phyloP scores from a whole-genome alignment of 2,329 filamentous ascomycete genomes.

The Aureobasidium leucospermi region DNA sequence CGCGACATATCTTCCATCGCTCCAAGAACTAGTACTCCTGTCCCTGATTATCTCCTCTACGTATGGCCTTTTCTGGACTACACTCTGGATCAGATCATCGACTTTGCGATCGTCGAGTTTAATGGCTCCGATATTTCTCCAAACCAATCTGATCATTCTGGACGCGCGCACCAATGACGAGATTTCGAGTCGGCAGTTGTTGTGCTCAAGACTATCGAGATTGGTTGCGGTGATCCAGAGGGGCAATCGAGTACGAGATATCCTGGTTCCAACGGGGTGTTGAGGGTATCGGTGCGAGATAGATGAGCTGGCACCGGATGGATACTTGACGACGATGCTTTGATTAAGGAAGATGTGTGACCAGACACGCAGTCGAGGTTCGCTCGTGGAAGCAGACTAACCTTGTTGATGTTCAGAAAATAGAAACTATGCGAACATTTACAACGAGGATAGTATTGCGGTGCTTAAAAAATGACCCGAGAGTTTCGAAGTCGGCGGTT shows the following conservation, averaged over 20 bases:
- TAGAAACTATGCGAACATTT: too few species aligned
- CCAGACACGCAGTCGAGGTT: too few species aligned
- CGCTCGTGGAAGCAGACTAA: too few species aligned
- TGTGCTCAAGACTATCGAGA: neutral
- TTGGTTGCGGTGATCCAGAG: neutral
- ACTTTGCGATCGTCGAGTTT: neutral
- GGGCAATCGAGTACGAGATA: neutral
- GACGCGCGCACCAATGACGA: neutral
- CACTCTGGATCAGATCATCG: neutral
- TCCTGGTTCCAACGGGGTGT: neutral
- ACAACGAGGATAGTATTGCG: too few species aligned
- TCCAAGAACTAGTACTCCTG: neutral
- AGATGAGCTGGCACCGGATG: too few species aligned
- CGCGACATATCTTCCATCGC: neutral
- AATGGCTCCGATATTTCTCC: neutral
- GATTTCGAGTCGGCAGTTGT: too few species aligned
- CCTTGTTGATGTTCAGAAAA: too few species aligned
- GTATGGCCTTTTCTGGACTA: neutral
- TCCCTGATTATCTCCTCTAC: neutral
- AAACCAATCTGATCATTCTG: too few species aligned
- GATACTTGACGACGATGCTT: too few species aligned
- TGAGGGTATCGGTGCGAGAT: neutral
- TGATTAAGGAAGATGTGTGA: too few species aligned
- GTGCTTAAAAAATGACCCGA: too few species aligned
- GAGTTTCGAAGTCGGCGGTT: too few species aligned